Evolutionary conservation across 345 rosid genomes (phyloP), one percentile per base, ranked within the genome.

Genomic region (Turnera subulata): DNA sequence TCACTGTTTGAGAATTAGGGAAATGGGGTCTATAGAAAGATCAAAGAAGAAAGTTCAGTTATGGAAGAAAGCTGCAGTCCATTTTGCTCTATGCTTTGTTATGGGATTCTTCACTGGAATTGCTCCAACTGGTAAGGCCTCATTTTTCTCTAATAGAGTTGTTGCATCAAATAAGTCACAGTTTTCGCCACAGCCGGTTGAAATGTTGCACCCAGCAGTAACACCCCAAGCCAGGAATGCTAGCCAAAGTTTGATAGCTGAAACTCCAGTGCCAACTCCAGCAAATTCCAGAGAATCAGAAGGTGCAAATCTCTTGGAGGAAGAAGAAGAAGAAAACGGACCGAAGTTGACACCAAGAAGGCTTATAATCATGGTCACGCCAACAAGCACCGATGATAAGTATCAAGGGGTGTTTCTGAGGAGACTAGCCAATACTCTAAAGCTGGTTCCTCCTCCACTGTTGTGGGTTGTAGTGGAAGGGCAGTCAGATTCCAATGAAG

Each of bases 81-180:
- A 84, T 64, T 91, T 91, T 71, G 68, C 83, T 52, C 50, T 91
- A 18, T 91, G 97, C 61, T 91, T 91, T 55, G 83, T 83, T 35
- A 85, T 88, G 89, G 97, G 98, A 11, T 86, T 85, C 64, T 86
- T 88, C 81, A 69, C 81, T 40, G 98, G 98, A 26, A 82, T 88
- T 68, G 97, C 99, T 64, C 97, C 99, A 26, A 63, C 87, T 11
- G 77, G 82, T 19, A 81, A 84, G 48, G 21, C 71, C 67, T 67
- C 91, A 9, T 26, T 72, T 35, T 75, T 81, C 49, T 59, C 82
- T 42, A 55, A 25, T 48, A 62, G 12, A 2, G 46, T 50, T n/a
- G 45, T 55, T 23, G 29, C 74, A 25, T 38, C 72, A 29, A 60
- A 46, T 10, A 69, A 62, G 51, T 65, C 78, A 38, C 73, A 67